A percentile compares a stretch with the other conserved stretches of the same genome.
phyloP scores from a whole-genome alignment of 1,284 basidiomycete genomes.

The Ceratobasidium papillatum region DNA sequence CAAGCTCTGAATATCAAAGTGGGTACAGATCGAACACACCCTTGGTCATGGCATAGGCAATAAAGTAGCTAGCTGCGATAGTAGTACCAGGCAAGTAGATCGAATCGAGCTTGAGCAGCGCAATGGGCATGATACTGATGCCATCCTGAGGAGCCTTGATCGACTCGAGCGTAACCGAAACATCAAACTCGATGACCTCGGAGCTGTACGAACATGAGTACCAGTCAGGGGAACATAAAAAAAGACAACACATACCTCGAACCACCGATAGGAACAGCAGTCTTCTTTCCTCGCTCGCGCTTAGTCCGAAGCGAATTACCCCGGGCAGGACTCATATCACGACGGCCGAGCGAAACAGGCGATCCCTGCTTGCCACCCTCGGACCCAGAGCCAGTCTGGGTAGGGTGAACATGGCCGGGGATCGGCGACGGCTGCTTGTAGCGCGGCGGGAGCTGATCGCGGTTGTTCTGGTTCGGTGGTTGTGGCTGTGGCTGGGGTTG shows the following conservation, averaged over 20 bases:
- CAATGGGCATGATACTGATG: conserved; percentile 78
- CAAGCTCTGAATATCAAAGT: background rate
- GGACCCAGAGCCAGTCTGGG: conserved; percentile 56
- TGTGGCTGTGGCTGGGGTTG: conserved; percentile 37
- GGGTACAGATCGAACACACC: conserved; percentile 54
- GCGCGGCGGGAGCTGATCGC: conserved; percentile 52
- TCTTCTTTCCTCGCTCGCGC: conserved; percentile 41
- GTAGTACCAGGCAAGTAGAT: conserved; percentile 82
- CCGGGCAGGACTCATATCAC: conserved; percentile 71
- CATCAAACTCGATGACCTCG: conserved; percentile 56
- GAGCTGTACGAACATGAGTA: conserved; percentile 40
- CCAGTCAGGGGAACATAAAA: background rate
- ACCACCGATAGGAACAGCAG: conserved; percentile 6
- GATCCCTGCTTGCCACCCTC: conserved; percentile 31
- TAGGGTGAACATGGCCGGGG: conserved; percentile 26
- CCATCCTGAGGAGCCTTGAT: conserved; percentile 58
- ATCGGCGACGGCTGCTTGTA: conserved; percentile 39
- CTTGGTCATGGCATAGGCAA: conserved; percentile 89
- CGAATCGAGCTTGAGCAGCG: conserved; percentile 80
- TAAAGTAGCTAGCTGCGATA: conserved; percentile 86
- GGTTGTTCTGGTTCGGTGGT: conserved; percentile 23
- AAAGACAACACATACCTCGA: conserved; percentile 6
- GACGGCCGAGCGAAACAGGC: conserved; percentile 53
- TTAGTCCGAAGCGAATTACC: conserved; percentile 56
- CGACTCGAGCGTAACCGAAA: conserved; percentile 33